Evolutionary conservation across 108 stramenopile genomes (phyloP).

Genomic region (Discostella pseudostelligera): DNA sequence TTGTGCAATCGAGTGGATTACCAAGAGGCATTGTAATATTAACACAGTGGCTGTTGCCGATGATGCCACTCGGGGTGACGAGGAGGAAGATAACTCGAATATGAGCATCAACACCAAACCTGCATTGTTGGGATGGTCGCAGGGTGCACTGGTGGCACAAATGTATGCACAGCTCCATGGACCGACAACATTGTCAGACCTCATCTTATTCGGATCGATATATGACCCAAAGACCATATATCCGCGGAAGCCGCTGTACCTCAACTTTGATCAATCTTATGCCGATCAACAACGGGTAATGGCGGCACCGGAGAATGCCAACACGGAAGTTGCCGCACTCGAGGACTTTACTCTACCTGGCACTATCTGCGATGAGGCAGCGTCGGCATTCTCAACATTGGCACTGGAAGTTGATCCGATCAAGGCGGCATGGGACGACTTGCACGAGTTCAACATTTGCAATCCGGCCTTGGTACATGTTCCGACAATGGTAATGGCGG

Average conservation of each 20-base stretch:
- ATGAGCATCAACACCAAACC: too few species aligned
- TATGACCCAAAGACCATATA: constrained; percentile 78
- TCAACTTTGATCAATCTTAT: constrained; percentile 24
- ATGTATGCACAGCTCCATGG: constrained; percentile 67
- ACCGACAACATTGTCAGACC: constrained; percentile 47
- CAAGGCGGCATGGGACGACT: constrained; percentile 80
- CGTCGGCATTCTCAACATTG: constrained; percentile 63
- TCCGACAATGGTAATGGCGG: constrained; percentile 72
- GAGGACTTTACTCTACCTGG: constrained; percentile 90
- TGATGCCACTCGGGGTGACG: background rate
- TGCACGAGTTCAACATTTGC: constrained; percentile 82
- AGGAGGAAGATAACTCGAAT: too few species aligned
- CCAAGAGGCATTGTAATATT: constrained; percentile 45
- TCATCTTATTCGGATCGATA: constrained; percentile 81
- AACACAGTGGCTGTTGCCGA: background rate
- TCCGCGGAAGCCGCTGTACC: constrained; percentile 60
- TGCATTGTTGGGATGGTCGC: constrained; percentile 79
- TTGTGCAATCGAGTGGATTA: constrained; percentile 73
- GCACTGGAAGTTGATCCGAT: constrained; percentile 72
- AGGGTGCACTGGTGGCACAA: constrained; percentile 87
- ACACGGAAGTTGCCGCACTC: constrained; percentile 65
- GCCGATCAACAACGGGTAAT: constrained; percentile 14
- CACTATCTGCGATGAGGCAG: constrained; percentile 70
- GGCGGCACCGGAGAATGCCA: constrained; percentile 33
- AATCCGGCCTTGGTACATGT: constrained; percentile 75